phyloP scores from a whole-genome alignment of 768 basidiomycete species.

The Tylopilus cervinicoccineus region DNA sequence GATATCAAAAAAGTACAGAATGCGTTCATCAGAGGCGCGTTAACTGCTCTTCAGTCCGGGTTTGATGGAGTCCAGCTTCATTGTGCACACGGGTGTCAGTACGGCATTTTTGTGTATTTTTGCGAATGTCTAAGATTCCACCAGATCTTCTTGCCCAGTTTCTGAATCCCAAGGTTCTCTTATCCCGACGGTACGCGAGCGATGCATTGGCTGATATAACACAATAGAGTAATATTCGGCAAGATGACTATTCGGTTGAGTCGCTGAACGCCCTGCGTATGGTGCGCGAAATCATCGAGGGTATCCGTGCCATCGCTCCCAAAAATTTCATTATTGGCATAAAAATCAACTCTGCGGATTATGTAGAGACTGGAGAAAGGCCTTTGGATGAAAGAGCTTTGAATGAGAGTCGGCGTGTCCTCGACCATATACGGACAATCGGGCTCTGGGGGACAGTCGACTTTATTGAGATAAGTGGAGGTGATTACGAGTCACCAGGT shows the following conservation, averaged over 20 bases:
- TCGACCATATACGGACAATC: conserved; percentile 58
- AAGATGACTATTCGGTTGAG: conserved; percentile 54
- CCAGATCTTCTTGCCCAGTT: conserved; percentile 79
- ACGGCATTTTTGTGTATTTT: no score
- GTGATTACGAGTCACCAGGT: conserved; percentile 81
- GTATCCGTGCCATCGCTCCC: conserved; percentile 53
- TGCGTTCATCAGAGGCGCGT: conserved; percentile 65
- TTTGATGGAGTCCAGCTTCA: conserved; percentile 90
- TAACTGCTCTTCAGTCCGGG: conserved; percentile 58
- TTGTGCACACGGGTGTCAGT: conserved; percentile 81
- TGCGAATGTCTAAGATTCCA: background rate
- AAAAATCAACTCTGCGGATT: conserved; percentile 81
- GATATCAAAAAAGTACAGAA: conserved; percentile 63
- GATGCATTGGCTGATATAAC: conserved; percentile 13
- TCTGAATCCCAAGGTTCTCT: conserved; percentile 61
- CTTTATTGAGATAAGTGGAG: conserved; percentile 86
- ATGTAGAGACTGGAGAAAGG: conserved; percentile 36
- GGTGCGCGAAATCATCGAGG: conserved; percentile 49
- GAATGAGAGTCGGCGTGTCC: conserved; percentile 37
- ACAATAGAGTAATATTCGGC: conserved; percentile 47
- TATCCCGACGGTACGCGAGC: background rate
- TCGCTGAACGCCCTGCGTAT: conserved; percentile 49
- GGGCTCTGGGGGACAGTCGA: conserved; percentile 66
- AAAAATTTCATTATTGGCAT: conserved; percentile 66
- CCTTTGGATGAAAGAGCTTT: conserved; percentile 30